Conservation (phyloP, 495 filamentous ascomycete species). For the Poronia punctata region DNA sequence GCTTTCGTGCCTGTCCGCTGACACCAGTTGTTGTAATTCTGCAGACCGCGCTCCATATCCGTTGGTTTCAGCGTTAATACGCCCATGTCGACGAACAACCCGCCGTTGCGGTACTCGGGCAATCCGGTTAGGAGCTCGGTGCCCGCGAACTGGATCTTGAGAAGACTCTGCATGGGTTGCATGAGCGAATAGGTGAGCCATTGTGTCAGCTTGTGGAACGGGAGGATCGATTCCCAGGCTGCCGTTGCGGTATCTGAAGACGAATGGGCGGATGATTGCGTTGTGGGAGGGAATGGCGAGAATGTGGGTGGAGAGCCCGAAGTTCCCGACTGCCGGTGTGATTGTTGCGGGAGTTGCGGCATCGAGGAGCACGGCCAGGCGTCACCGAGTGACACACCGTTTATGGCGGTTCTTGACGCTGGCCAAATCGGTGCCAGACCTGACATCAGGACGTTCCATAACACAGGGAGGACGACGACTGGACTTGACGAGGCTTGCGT, state of each 20-base stretch:
- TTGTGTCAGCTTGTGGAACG: slow-evolving; percentile 88
- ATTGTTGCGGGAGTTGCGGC: slow-evolving; percentile 63
- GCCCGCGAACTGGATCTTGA: slow-evolving; percentile 71
- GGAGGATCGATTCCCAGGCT: slow-evolving; percentile 89
- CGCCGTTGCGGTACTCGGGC: slow-evolving; percentile 84
- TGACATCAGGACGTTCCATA: slow-evolving; percentile 87
- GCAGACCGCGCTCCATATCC: slow-evolving; percentile 59
- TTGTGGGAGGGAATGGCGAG: slow-evolving; percentile 43
- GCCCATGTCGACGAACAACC: slow-evolving; percentile 74
- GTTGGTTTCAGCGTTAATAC: slow-evolving; percentile 66
- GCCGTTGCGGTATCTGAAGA: too few species aligned
- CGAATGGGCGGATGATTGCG: too few species aligned
- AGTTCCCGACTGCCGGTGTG: not conserved
- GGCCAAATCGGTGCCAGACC: slow-evolving; percentile 88
- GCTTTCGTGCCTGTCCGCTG: slow-evolving; percentile 66
- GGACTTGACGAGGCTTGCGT: slow-evolving; percentile 82
- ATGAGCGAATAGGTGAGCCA: slow-evolving; percentile 87
- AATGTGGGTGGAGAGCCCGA: slow-evolving; percentile 34
- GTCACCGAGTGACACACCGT: slow-evolving; percentile 84
- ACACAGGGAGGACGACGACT: slow-evolving; percentile 80
- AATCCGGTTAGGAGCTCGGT: slow-evolving; percentile 73
- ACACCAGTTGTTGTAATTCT: slow-evolving; percentile 65
- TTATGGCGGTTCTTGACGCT: slow-evolving; percentile 75
- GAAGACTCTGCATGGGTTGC: slow-evolving; percentile 74
- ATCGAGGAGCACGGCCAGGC: slow-evolving; percentile 87